These are phyloP conservation scores for Streptanthus diversifolius DNA, from an alignment of 345 rosid species.

Conservation along the genomic window DNA sequence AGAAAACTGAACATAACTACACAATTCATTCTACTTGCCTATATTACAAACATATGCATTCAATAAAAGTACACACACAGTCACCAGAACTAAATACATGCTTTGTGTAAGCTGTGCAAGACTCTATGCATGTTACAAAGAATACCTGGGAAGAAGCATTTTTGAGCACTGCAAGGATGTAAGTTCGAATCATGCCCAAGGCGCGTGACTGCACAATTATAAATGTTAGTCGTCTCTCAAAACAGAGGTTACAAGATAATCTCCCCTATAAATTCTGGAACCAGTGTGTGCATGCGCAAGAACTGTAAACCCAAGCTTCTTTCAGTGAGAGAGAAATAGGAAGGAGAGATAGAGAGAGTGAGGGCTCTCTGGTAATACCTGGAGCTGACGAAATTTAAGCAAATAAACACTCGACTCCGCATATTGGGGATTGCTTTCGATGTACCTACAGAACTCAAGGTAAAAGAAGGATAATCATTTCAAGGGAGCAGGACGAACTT, in stretches of 20 bases:
- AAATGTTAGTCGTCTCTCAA: slow-evolving; percentile 18
- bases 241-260: neutral
- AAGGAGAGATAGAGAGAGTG: neutral
- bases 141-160: slow-evolving; percentile 81
- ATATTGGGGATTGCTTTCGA: slow-evolving; percentile 86
- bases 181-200: slow-evolving; percentile 85
- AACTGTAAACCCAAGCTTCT: slow-evolving; percentile 8
- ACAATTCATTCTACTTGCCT: neutral
- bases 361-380: slow-evolving; percentile 47
- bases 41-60: neutral
- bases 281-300: slow-evolving; percentile 1
- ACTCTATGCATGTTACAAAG: slow-evolving; percentile 4
- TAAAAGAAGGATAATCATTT: slow-evolving; percentile 11
- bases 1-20: slow-evolving; percentile 10
- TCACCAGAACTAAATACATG: neutral
- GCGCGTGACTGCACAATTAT: slow-evolving; percentile 78
- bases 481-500: neutral
- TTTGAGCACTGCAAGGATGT: slow-evolving; percentile 82
- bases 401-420: slow-evolving; percentile 93
- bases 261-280: slow-evolving; percentile 5
- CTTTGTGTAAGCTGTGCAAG: neutral
- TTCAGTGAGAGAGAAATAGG: slow-evolving; percentile 7
- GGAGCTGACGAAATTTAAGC: slow-evolving; percentile 96
- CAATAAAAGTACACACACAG: neutral
- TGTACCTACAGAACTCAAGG: slow-evolving; percentile 48